Conservation (phyloP, 768 basidiomycete species). For the Leccinum boreale region DNA sequence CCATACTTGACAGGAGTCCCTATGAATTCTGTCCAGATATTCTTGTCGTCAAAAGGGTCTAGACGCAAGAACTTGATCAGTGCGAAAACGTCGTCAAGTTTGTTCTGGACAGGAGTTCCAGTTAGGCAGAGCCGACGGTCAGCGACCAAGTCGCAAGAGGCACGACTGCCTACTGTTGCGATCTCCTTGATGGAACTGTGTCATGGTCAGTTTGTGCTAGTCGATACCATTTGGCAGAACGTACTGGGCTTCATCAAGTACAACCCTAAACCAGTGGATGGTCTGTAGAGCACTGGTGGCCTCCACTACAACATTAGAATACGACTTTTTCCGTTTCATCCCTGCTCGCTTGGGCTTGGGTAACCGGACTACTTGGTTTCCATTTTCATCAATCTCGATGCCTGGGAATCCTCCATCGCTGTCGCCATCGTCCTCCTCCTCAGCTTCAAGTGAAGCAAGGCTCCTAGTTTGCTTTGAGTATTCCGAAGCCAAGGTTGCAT, state of each 20-base stretch:
- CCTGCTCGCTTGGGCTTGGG: conserved; percentile 67
- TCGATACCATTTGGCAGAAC: conserved; percentile 31
- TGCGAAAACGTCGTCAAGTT: conserved; percentile 96
- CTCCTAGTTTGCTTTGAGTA: conserved; percentile 85
- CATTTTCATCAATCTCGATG: conserved; percentile 65
- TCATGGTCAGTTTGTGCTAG: neutral
- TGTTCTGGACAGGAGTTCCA: conserved; percentile 99
- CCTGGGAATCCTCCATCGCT: conserved; percentile 63
- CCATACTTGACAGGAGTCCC: conserved; percentile 91
- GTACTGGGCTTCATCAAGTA: conserved; percentile 94
- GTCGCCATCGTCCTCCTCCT: conserved; percentile 64
- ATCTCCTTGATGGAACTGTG: conserved; percentile 94
- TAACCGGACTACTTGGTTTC: conserved; percentile 56
- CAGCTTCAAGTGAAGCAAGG: conserved; percentile 52
- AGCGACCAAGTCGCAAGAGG: conserved; percentile 91
- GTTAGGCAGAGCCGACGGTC: conserved; percentile 92
- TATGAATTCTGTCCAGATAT: conserved; percentile 89
- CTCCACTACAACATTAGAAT: conserved; percentile 40
- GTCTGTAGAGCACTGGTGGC: conserved; percentile 83
- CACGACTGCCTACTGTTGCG: conserved; percentile 88
- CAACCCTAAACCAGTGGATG: conserved; percentile 94
- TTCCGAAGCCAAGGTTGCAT: conserved; percentile 92
- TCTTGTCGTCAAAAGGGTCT: conserved; percentile 90
- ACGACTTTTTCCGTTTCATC: conserved; percentile 61
- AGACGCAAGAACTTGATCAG: conserved; percentile 94